phyloP scores from a whole-genome alignment of 2,329 filamentous ascomycete species.

The Aspergillus calidoustus region DNA sequence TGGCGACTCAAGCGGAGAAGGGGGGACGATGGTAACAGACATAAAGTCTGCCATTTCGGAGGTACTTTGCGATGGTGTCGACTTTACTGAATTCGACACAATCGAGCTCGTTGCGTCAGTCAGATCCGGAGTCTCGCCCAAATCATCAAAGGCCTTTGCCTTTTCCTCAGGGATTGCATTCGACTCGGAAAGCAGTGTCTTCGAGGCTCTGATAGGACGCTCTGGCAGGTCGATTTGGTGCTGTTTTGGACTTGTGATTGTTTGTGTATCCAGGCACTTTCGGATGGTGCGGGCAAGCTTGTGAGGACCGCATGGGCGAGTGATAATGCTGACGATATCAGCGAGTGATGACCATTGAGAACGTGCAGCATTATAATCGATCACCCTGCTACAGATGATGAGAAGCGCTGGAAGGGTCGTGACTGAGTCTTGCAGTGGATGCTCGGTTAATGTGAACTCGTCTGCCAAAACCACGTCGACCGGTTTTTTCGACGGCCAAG shows the following conservation, averaged over 20 bases:
- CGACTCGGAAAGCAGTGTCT: background rate
- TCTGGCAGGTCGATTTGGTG: constrained; percentile 17
- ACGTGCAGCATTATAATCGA: constrained; percentile 38
- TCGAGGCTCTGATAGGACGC: constrained; percentile 19
- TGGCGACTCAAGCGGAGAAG: constrained; percentile 12
- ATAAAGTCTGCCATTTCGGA: constrained; percentile 14
- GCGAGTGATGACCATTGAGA: constrained; percentile 37
- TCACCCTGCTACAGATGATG: constrained; percentile 42
- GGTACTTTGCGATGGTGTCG: constrained; percentile 9
- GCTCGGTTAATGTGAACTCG: constrained; percentile 33
- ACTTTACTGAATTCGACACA: constrained; percentile 1
- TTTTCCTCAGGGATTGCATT: background rate
- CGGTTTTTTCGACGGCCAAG: constrained; percentile 30
- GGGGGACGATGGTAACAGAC: constrained; percentile 12
- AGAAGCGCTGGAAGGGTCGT: constrained; percentile 38
- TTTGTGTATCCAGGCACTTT: constrained; percentile 32
- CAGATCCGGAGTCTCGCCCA: constrained; percentile 13
- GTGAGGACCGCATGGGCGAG: constrained; percentile 47
- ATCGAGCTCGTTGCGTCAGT: constrained; percentile 8
- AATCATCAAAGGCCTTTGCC: background rate
- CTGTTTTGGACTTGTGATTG: constrained; percentile 11
- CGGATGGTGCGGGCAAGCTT: constrained; percentile 45
- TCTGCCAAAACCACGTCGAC: constrained; percentile 44
- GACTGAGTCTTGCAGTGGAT: constrained; percentile 24
- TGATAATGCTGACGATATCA: constrained; percentile 42